Conservation (phyloP, 2,329 filamentous ascomycete genomes). For the Trichoderma atrobrunneum region DNA sequence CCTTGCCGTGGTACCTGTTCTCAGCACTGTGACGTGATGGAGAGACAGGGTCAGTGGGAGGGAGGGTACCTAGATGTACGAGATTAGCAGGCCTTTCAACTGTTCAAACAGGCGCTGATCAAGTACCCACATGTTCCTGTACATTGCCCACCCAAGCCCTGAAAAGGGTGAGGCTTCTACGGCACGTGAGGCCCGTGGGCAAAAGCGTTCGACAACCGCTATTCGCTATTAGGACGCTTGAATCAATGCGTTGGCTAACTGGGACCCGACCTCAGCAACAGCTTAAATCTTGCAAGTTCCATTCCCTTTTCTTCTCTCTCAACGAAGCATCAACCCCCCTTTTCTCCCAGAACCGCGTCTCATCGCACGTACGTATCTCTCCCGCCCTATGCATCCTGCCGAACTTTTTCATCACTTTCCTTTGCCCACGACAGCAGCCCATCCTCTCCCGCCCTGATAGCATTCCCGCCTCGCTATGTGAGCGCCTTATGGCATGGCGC, state of each 20-base stretch:
- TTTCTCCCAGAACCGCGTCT: slow-evolving; percentile 18
- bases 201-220: background rate
- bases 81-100: background rate
- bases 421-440: background rate
- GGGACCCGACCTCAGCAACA: slow-evolving; percentile 33
- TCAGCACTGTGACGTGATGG: slow-evolving; percentile 1
- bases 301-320: slow-evolving; percentile 19
- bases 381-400: background rate
- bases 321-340: slow-evolving; percentile 25
- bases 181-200: slow-evolving; percentile 14
- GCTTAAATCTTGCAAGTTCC: slow-evolving; percentile 25
- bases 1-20: background rate
- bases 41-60: background rate
- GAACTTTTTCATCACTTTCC: background rate
- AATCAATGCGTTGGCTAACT: slow-evolving; percentile 24
- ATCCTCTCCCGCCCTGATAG: background rate
- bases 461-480: slow-evolving; percentile 18
- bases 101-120: no score
- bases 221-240: background rate
- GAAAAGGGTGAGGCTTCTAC: slow-evolving; percentile 9
- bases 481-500: slow-evolving; percentile 19
- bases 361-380: slow-evolving; percentile 23
- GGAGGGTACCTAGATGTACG: background rate
- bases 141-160: background rate
- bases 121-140: background rate